phyloP scores from a whole-genome alignment of 805 yeast genomes.

The Myxozyma mucilagina region DNA sequence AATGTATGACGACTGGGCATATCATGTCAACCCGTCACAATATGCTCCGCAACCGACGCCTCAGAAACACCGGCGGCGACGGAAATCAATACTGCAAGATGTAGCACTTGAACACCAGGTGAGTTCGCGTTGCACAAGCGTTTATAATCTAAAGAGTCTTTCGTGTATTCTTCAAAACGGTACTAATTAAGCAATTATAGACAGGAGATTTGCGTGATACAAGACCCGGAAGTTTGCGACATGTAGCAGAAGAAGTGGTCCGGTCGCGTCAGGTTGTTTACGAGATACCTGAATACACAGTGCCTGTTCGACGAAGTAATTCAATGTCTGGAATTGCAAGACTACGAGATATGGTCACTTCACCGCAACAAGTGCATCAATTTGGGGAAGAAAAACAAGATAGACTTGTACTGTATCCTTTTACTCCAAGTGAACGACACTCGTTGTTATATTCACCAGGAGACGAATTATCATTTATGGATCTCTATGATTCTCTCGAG shows the following conservation, averaged over 20 bases:
- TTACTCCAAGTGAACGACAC: slow-evolving; percentile 13
- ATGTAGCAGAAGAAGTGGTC: slow-evolving; percentile 21
- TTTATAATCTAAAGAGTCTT: too few relatives aligned
- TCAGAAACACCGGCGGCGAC: slow-evolving; percentile 26
- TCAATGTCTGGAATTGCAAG: slow-evolving; percentile 20
- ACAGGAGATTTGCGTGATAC: slow-evolving; percentile 4
- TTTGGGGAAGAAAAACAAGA: not conserved
- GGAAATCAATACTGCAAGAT: slow-evolving; percentile 29
- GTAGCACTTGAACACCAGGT: slow-evolving; percentile 31
- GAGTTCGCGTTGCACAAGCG: not conserved
- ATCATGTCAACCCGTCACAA: slow-evolving; percentile 30
- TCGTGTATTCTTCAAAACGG: too few relatives aligned
- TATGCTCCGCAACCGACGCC: slow-evolving; percentile 30
- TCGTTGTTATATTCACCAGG: not conserved
- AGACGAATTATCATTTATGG: slow-evolving; percentile 12
- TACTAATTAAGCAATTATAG: not conserved
- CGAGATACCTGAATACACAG: slow-evolving; percentile 26
- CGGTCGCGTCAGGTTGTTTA: not conserved
- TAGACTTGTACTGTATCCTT: slow-evolving; percentile 14
- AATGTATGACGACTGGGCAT: slow-evolving; percentile 34
- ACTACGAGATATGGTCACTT: not conserved
- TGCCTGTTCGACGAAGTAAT: slow-evolving; percentile 23
- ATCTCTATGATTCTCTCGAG: slow-evolving; percentile 21
- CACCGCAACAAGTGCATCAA: not conserved
- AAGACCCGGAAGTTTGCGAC: slow-evolving; percentile 9